A percentile compares a stretch with the other conserved stretches of the same genome.
These are phyloP conservation scores for Tolypocladium endophyticum DNA, from an alignment of 2,329 filamentous ascomycete species.

Conservation along the genomic window DNA sequence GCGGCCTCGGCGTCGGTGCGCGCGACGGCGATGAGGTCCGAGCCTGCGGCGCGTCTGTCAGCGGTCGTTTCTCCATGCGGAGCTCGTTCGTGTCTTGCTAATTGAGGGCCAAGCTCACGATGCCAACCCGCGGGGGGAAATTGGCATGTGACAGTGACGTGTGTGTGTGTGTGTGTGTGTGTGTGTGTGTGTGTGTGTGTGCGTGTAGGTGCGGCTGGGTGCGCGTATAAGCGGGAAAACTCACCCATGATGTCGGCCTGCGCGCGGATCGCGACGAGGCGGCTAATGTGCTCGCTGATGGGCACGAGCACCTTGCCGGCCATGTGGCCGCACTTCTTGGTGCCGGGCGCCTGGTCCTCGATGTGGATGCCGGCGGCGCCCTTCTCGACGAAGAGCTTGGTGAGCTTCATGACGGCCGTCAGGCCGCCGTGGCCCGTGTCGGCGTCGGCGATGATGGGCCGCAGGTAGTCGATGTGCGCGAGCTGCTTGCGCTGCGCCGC, in stretches of 20 bases:
- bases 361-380: constrained; percentile 97
- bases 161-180: not conserved
- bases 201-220: too few species aligned
- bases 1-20: constrained; percentile 96
- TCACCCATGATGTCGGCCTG: constrained; percentile 97
- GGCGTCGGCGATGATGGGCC: constrained; percentile 91
- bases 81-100: not conserved
- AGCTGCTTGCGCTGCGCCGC: constrained; percentile 62
- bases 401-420: constrained; percentile 99
- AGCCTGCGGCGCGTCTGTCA: constrained; percentile 37
- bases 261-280: constrained; percentile 88
- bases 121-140: not conserved
- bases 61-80: not conserved
- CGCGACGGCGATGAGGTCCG: constrained; percentile 81
- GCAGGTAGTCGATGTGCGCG: constrained; percentile 82
- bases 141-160: not conserved
- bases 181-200: too few species aligned
- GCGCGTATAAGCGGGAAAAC: too few species aligned
- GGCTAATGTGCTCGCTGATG: constrained; percentile 96
- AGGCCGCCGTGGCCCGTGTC: constrained; percentile 95
- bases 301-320: constrained; percentile 96
- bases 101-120: not conserved
- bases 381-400: constrained; percentile 93
- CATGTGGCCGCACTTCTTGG: constrained; percentile 99
- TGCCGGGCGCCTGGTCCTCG: constrained; percentile 94